Percentiles rank a stretch among this genome's conserved stretches.
Evolutionary conservation across 2,329 filamentous ascomycete genomes (phyloP).

Genomic region (Sclerotiophoma versabilis): DNA sequence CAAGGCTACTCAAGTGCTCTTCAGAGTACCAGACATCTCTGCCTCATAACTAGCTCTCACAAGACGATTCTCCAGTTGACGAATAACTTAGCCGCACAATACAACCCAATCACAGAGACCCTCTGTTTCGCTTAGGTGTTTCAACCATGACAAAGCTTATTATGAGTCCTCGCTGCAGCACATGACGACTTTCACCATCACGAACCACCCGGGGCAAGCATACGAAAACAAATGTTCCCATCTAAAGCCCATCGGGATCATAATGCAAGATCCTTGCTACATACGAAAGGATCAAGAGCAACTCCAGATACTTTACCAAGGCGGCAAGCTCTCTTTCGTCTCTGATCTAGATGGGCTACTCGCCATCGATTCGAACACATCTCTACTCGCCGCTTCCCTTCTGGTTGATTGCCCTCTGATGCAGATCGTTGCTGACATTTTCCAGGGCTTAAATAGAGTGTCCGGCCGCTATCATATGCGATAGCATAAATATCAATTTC

Average conservation of each 20-base stretch:
- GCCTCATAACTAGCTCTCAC: not conserved
- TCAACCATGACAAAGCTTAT: not conserved
- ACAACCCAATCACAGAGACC: slow-evolving; percentile 12
- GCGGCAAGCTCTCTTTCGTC: slow-evolving; percentile 5
- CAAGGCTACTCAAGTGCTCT: not conserved
- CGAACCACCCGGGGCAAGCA: not conserved
- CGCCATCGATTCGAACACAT: slow-evolving; percentile 21
- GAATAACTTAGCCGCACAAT: not conserved
- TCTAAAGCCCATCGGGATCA: slow-evolving; percentile 6
- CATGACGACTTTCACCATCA: slow-evolving; percentile 23
- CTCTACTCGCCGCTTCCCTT: slow-evolving; percentile 23
- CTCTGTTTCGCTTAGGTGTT: slow-evolving; percentile 24
- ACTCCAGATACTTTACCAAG: not conserved
- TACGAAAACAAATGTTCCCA: not conserved
- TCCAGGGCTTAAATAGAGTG: not conserved
- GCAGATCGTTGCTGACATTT: slow-evolving; percentile 27
- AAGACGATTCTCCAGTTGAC: not conserved
- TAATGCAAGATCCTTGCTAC: slow-evolving; percentile 30
- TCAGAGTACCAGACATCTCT: not conserved
- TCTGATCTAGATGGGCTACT: slow-evolving; percentile 28
- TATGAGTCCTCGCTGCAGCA: slow-evolving; percentile 22
- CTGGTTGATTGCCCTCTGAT: slow-evolving; percentile 21
- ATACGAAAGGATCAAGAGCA: slow-evolving; percentile 9
- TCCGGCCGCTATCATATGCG: slow-evolving; percentile 14
- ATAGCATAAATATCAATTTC: slow-evolving; percentile 2